Conservation (phyloP, 2,329 filamentous ascomycete genomes). For the Talaromyces pinophilus region DNA sequence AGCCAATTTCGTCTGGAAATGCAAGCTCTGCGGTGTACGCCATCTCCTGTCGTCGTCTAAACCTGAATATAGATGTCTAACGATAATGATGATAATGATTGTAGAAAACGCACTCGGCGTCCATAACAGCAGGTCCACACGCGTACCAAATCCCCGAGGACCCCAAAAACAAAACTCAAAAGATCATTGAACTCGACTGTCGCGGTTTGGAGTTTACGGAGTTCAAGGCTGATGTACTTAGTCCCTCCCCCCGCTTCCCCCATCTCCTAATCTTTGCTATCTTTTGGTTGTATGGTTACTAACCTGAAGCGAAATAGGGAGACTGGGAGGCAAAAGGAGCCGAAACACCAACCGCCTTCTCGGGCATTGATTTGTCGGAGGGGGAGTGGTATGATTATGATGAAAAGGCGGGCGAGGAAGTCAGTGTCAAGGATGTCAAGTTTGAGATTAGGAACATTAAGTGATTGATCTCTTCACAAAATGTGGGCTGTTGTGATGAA, state of each 20-base stretch:
- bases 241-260: too few species aligned
- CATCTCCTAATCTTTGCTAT: too few species aligned
- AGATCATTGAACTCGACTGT: conserved; percentile 89
- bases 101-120: conserved; percentile 63
- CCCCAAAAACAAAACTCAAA: conserved; percentile 65
- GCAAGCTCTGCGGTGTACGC: conserved; percentile 90
- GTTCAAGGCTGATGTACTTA: conserved; percentile 78
- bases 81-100: neutral
- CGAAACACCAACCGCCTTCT: conserved; percentile 81
- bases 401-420: conserved; percentile 87
- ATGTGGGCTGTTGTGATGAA: neutral
- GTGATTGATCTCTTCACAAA: conserved; percentile 27
- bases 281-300: too few species aligned
- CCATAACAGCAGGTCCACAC: conserved; percentile 72
- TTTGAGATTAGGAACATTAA: conserved; percentile 80
- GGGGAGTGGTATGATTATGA: conserved; percentile 99
- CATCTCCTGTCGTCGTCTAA: neutral
- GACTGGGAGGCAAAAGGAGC: conserved; percentile 83
- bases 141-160: conserved; percentile 57
- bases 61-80: neutral
- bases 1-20: conserved; percentile 99
- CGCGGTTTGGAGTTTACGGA: conserved; percentile 88
- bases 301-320: conserved; percentile 57
- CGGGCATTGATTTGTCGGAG: conserved; percentile 76
- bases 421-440: conserved; percentile 83